Evolutionary conservation across 257 asterid genomes (phyloP).

Genomic region (Salvia miltiorrhiza): DNA sequence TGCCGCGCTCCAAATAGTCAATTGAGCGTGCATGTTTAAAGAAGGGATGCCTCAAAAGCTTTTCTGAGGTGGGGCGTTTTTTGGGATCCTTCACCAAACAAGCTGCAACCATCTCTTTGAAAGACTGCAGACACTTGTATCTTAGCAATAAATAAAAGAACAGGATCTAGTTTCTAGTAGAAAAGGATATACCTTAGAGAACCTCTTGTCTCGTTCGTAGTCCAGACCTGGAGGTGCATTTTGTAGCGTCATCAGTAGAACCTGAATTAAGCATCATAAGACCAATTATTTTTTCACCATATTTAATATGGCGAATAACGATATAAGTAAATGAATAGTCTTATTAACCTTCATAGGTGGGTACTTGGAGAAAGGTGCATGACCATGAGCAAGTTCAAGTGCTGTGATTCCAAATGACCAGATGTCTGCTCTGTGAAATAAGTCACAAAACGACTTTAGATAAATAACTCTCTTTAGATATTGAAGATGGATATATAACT

Average conservation of each 20-base stretch:
- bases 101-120: slow-evolving; percentile 86
- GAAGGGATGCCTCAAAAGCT: slow-evolving; percentile 84
- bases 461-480: neutral
- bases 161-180: slow-evolving; percentile 12
- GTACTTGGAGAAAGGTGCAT: slow-evolving; percentile 89
- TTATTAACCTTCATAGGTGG: slow-evolving; percentile 87
- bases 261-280: slow-evolving; percentile 45
- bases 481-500: slow-evolving; percentile 10
- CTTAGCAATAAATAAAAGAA: slow-evolving; percentile 30
- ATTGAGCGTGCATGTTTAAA: slow-evolving; percentile 67
- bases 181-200: slow-evolving; percentile 71
- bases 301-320: slow-evolving; percentile 11
- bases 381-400: slow-evolving; percentile 96
- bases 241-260: slow-evolving; percentile 90
- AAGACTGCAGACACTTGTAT: slow-evolving; percentile 52
- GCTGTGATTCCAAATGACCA: slow-evolving; percentile 97
- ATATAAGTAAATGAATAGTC: neutral
- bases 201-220: slow-evolving; percentile 85
- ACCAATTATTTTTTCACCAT: slow-evolving; percentile 12
- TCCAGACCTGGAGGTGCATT: slow-evolving; percentile 97
- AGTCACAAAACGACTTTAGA: slow-evolving; percentile 22
- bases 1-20: slow-evolving; percentile 60
- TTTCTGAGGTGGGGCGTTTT: slow-evolving; percentile 84
- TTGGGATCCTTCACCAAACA: slow-evolving; percentile 96
- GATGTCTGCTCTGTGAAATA: slow-evolving; percentile 81